Evolutionary conservation across 164 flowering plant species (phyloP), one percentile per base, ranked within the genome.

Genomic region (Aristolochia fimbriata): DNA sequence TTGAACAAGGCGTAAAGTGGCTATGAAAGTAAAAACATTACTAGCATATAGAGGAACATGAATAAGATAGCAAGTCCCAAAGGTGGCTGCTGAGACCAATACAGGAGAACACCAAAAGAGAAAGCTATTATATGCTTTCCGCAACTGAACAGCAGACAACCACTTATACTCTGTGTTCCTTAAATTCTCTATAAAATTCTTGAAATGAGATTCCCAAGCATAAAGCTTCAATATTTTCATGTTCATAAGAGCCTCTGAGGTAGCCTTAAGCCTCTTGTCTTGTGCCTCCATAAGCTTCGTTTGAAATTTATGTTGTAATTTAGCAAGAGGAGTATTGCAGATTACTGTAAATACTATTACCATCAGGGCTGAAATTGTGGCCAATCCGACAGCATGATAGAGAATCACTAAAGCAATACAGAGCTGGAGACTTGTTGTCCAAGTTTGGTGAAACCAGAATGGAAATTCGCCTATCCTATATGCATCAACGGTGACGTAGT

Each of bases 11-110:
- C 90, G 78, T 37, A 88, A 58, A 13, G 90, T 76, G 15, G 96
- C 86, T n/a, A 88, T 62, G 65, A 85, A 82, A n/a, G 92, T 88
- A 75, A 88, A 88, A 45, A 87, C 91, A 68, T 80, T 85, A 33
- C 78, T 78, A 41, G 91, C 80, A 53, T 64, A 27, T 0, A 87
- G 76, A 51, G 86, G 80, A 68, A 85, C 47, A 22, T 70, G 61
- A 51, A 82, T 69, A 59, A 81, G 71, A 65, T 83, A 80, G 50
- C 96, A 87, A 23, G 84, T 65, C 17, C 73, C 72, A 59, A 87
- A 83, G 15, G 88, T 77, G n/a, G 83, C 85, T 15, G 76, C 75
- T 11, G 96, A 75, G 43, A 83, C 84, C 56, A 87, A 52, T 14
- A 83, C 68, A 43, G 95, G 91, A 17, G 89, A 76, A 8, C 79